Base-by-base conservation (phyloP, 1,139 yeast species). In the Lizanozyma gosingica region DNA sequence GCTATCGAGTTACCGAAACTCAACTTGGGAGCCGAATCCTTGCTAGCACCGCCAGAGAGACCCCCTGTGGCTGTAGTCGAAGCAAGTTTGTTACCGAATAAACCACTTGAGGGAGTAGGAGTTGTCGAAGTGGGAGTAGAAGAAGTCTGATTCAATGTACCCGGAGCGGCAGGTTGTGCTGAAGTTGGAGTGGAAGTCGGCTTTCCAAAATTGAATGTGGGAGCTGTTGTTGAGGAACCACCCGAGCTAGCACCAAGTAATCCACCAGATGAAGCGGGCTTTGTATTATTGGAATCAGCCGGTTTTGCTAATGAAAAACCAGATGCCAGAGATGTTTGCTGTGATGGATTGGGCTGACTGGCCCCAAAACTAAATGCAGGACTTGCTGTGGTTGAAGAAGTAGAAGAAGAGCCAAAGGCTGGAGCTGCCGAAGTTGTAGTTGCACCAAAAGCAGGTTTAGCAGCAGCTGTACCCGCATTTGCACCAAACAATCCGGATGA, bases 401-500 rank as follows among this genome's bases (percentile, higher is more conserved):
- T 29, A 8, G 36, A 9, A 18, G 35, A 32, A 18, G 39, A 35
- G 11, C 50, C 50, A 41, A 43, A 46, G 16, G 37, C 27, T 18
- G 37, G 39, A 11, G 40, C 33, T 34, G 45, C 14, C 35, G 45
- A 34, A 18, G 45, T 17, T 16, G 40, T 17, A 15, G 41, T 27
- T 8, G 33, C 34, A 15, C 41, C 32, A 15, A 6, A 6, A 22
- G 41, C 36, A 17, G 42, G 22, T 9, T 35, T 37, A 15, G 35
- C 35, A 14, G 36, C 40, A 36, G 41, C 11, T 32, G 38, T 34
- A 34, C 35, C 43, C 17, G 39, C 32, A 39, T 35, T 39, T n/a
- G 38, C 32, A 3, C 46, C 46, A 34, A 44, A 44, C 37, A 39
- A 36, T 46, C 51, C 38, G 43, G 42, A 14, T 39, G 38, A 27